Conservation (phyloP, 1,284 basidiomycete genomes). For the Gymnopus androsaceus region DNA sequence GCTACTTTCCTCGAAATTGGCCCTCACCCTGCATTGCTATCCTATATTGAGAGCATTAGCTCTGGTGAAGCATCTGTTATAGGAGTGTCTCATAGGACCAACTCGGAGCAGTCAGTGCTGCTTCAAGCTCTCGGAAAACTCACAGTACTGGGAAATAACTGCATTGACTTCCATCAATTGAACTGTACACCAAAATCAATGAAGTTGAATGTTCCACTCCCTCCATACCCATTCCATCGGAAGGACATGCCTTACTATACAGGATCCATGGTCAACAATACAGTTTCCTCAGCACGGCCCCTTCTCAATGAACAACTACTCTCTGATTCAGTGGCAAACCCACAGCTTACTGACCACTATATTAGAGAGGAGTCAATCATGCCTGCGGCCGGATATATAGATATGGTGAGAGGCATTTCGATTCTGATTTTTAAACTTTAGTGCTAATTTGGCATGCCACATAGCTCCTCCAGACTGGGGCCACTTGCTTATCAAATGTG, state of each 20-base stretch:
- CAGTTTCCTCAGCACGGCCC: conserved; percentile 25
- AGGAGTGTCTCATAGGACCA: conserved; percentile 17
- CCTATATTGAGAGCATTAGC: conserved; percentile 28
- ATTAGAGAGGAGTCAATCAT: conserved; percentile 39
- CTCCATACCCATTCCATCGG: conserved; percentile 21
- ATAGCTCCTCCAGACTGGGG: conserved; percentile 9
- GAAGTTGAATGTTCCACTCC: background rate
- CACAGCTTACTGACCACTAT: conserved; percentile 36
- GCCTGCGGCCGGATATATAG: conserved; percentile 38
- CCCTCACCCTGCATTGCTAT: conserved; percentile 34
- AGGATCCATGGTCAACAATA: conserved; percentile 14
- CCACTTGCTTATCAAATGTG: conserved; percentile 16
- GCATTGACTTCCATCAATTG: conserved; percentile 19
- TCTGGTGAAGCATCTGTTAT: conserved; percentile 5
- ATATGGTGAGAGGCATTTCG: conserved; percentile 29
- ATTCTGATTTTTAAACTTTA: background rate
- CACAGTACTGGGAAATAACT: conserved; percentile 21
- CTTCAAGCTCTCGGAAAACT: conserved; percentile 25
- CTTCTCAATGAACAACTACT: conserved; percentile 30
- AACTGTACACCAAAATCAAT: background rate
- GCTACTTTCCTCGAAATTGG: conserved; percentile 30
- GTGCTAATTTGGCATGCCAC: background rate
- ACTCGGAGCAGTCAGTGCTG: conserved; percentile 17
- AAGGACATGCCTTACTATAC: conserved; percentile 16
- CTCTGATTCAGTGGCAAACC: conserved; percentile 34